These are phyloP conservation scores for Solanum lignicaule DNA, from an alignment of 257 asterid genomes.

Conservation along the genomic window DNA sequence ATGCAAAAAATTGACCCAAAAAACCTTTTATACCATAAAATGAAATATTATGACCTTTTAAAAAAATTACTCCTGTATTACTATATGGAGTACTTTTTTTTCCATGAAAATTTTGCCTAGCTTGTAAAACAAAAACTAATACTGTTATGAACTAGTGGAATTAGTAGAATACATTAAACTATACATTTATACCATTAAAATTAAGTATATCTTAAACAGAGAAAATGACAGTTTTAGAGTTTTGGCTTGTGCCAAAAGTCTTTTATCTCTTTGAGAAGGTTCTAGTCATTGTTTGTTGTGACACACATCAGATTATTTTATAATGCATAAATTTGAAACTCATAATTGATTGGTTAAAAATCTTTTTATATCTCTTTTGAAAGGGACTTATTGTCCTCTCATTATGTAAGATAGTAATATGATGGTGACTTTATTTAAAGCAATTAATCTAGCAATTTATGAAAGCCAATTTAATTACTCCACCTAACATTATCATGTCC, in stretches of 20 bases:
- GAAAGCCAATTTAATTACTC: neutral
- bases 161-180: neutral
- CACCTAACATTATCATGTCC: neutral
- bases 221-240: neutral
- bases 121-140: neutral
- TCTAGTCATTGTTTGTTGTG: neutral
- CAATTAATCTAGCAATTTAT: neutral
- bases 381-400: neutral
- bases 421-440: neutral
- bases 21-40: neutral
- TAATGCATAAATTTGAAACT: neutral
- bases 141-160: neutral
- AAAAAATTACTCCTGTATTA: neutral
- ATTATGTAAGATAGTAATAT: neutral
- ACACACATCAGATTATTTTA: neutral
- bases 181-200: neutral
- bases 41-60: too few species aligned
- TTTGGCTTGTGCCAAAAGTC: neutral
- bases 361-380: neutral
- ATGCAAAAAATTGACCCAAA: rapidly evolving
- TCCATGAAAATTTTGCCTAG: neutral
- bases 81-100: too few species aligned
- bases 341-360: neutral
- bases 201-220: neutral
- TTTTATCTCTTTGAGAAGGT: neutral